A percentile compares a stretch with the other conserved stretches of the same genome.
Conservation (phyloP, 768 basidiomycete species). For the Pilatotrama ljubarskyi region DNA sequence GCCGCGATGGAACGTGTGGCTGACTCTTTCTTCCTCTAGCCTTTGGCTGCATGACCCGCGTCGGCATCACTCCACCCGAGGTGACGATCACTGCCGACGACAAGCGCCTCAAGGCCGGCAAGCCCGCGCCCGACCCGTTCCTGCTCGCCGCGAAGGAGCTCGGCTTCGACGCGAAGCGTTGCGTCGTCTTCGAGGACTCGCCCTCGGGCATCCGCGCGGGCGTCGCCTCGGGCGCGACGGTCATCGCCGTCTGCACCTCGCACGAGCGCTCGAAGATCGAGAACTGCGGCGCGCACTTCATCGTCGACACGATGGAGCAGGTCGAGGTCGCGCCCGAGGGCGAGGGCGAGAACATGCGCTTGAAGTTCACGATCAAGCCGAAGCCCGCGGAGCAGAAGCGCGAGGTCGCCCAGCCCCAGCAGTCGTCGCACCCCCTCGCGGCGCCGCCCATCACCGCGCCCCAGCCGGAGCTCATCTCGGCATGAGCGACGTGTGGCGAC, state of each 20-base stretch:
- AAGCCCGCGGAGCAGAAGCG: background rate
- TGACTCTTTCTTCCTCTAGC: slow-evolving; percentile 36
- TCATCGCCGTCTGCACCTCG: slow-evolving; percentile 75
- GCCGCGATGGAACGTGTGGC: slow-evolving; percentile 2
- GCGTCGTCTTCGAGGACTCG: slow-evolving; percentile 80
- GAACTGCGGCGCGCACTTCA: slow-evolving; percentile 55
- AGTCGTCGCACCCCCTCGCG: slow-evolving; percentile 8
- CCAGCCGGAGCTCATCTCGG: slow-evolving; percentile 2
- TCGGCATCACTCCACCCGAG: slow-evolving; percentile 64
- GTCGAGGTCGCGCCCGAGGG: slow-evolving; percentile 44
- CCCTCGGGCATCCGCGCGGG: slow-evolving; percentile 66
- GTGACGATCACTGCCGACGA: slow-evolving; percentile 79
- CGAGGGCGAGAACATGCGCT: slow-evolving; percentile 31
- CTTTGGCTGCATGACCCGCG: slow-evolving; percentile 68
- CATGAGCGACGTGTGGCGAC: background rate
- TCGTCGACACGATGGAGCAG: slow-evolving; percentile 56
- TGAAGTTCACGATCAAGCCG: slow-evolving; percentile 44
- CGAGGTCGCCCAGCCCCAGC: background rate
- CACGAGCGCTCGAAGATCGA: slow-evolving; percentile 59
- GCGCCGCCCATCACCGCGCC: slow-evolving; percentile 6
- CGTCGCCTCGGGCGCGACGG: slow-evolving; percentile 69
- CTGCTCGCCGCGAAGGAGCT: slow-evolving; percentile 61
- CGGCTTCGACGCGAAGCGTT: slow-evolving; percentile 55
- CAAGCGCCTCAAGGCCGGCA: slow-evolving; percentile 66
- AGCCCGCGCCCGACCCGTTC: slow-evolving; percentile 65